Conservation (phyloP, 257 asterid species). For the Verbascum thapsus region DNA sequence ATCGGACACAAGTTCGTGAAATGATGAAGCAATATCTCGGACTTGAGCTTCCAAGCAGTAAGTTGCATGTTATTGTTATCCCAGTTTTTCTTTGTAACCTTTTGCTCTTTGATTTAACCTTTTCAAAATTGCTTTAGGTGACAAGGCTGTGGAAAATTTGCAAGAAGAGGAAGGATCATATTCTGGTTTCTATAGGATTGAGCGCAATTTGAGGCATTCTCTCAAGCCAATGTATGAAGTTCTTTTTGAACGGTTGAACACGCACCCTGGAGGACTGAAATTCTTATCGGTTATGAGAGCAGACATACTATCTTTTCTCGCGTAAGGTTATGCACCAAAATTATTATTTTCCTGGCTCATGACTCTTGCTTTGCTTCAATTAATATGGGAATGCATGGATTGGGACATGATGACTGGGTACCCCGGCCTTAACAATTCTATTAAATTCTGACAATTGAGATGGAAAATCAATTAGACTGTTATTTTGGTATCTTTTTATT, state of each 20-base stretch:
- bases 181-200: conserved; percentile 84
- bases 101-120: conserved; percentile 4
- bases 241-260: conserved; percentile 85
- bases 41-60: conserved; percentile 80
- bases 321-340: conserved; percentile 63
- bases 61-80: conserved; percentile 32
- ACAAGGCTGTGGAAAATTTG: conserved; percentile 48
- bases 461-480: too few species aligned
- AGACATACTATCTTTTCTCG: conserved; percentile 73
- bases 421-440: background rate
- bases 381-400: conserved; percentile 10
- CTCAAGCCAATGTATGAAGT: conserved; percentile 91
- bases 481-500: too few species aligned
- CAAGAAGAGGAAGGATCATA: conserved; percentile 71
- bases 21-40: conserved; percentile 86
- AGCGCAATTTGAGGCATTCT: conserved; percentile 72
- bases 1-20: conserved; percentile 71
- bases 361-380: conserved; percentile 9
- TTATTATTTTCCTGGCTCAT: conserved; percentile 22
- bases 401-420: background rate
- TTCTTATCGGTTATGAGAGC: conserved; percentile 82
- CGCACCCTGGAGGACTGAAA: conserved; percentile 91
- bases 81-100: conserved; percentile 14
- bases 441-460: too few species aligned
- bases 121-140: conserved; percentile 40